Evolutionary conservation across 257 asterid genomes (phyloP), one percentile per base, ranked within the genome.

Genomic region (Nicotiana tomentosiformis): DNA sequence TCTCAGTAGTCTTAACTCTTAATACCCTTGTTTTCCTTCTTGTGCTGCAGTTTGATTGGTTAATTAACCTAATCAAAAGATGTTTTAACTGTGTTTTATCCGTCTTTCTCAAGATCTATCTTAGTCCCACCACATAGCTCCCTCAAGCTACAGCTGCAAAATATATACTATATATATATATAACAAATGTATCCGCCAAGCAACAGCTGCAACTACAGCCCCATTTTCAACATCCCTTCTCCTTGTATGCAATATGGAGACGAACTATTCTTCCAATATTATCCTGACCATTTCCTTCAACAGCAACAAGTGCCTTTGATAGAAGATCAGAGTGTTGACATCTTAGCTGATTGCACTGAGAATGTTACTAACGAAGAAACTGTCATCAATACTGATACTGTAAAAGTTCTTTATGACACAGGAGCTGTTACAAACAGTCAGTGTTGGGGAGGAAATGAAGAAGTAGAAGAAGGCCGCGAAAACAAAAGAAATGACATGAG

Each of bases 211-310:
- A 80, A 39, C 66, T 46, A 49, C 62, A 62, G 62, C 55, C 43
- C 83, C 43, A 60, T 57, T 43, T 69, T 80, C 82, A 84, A 85
- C 12, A 87, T 91, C n/a, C 84, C 91, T 77, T 90, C 92, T 10
- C 92, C 92, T 16, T 85, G 33, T 58, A 65, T 53, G 51, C 82
- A 32, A 14, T 81, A 82, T 29, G 92, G 87, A 20, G 89, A 85
- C 39, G 89, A 88, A 77, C 35, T 81, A 49, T 46, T 23, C 29
- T 81, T 86, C 78, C 87, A 91, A 70, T 84, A 84, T 26, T 78
- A 82, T 65, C 84, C 81, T 17, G 86, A 89, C 30, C 82, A 66
- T 74, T 81, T 82, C 58, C 53, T 83, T 16, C 51, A 70, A 14
- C 35, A 78, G 15, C 82, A 61, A 61, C 26, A 15, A 33, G 26